Evolutionary conservation across 441 rosid species (phyloP), one percentile per base, ranked within the genome.

Genomic region (Pelargonium myrrhifolium): DNA sequence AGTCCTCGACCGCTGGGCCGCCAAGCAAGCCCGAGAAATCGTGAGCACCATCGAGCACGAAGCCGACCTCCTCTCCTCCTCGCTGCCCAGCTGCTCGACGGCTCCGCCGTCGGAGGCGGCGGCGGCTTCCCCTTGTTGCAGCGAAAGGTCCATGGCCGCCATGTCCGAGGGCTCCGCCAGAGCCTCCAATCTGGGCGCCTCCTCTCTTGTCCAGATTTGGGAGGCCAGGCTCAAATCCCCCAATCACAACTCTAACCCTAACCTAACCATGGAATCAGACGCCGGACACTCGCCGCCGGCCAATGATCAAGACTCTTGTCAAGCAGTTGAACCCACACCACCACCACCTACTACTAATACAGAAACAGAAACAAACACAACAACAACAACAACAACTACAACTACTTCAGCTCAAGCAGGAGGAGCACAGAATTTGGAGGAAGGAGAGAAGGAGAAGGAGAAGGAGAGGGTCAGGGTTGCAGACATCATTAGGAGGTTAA

Each of bases 181-280:
- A 42, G 58, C 45, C 0, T 72, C 71, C 3, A 84, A 75, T 24
- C 77, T 18, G 17, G 90, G 87, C 0, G 97, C 97, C 42, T 91
- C 95, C 21, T 91, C 96, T 3, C 88, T 93, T 3, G 99, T 91
- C 58, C 96, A 89, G 74, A 89, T 89, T 67, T 93, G 99, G 96
- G 97, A 93, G 71, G 92, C 96, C 5, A 85, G 92, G 78, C 77
- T 90, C 11, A 76, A 81, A 40, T 76, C 66, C 80, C 43, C 61
- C 75, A 71, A 76, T 75, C 74, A 49, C 71, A 78, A 74, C 20
- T 39, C 43, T n/a, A 71, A 69, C 58, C 75, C 75, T 3, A 78
- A 61, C 68, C 78, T 71, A 1, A 62, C 59, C 1, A 68, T 53
- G 12, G n/a, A n/a, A n/a, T n/a, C n/a, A n/a, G n/a, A n/a, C 18